phyloP scores from a whole-genome alignment of 2,329 filamentous ascomycete species.

The Ciborinia camelliae region DNA sequence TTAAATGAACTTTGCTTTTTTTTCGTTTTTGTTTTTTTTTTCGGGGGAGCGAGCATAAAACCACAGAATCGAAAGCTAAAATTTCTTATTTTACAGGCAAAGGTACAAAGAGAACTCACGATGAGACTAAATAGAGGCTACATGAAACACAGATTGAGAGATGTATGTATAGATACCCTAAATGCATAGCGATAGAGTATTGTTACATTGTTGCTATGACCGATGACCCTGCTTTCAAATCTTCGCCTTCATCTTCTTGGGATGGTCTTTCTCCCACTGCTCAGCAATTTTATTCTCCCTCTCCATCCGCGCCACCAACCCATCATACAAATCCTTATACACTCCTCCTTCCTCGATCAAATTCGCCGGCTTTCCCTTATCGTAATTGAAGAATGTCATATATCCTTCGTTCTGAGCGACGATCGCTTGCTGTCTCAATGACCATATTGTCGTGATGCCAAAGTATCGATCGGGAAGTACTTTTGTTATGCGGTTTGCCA shows the following conservation, averaged over 20 bases:
- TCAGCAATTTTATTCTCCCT: background rate
- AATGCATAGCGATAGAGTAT: background rate
- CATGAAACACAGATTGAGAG: background rate
- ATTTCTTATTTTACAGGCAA: constrained; percentile 18
- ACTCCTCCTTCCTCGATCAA: background rate
- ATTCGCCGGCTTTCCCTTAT: background rate
- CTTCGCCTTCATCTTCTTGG: background rate
- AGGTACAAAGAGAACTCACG: constrained; percentile 36
- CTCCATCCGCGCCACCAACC: background rate
- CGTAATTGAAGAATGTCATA: background rate
- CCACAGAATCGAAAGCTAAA: constrained; percentile 25
- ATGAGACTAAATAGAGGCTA: constrained; percentile 25
- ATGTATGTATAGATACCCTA: constrained; percentile 5
- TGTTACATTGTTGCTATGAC: background rate
- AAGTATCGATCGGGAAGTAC: background rate
- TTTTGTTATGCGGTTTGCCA: background rate
- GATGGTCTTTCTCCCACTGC: background rate
- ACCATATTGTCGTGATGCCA: constrained; percentile 1
- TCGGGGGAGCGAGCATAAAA: constrained; percentile 4
- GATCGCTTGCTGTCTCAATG: background rate
- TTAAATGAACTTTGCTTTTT: constrained; percentile 1
- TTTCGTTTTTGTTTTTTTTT: constrained; percentile 8
- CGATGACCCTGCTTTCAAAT: background rate
- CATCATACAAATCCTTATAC: constrained; percentile 2
- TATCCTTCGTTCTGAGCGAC: background rate